These are phyloP conservation scores for Ophiosphaerella narmari DNA, from an alignment of 2,329 filamentous ascomycete species.

Conservation along the genomic window DNA sequence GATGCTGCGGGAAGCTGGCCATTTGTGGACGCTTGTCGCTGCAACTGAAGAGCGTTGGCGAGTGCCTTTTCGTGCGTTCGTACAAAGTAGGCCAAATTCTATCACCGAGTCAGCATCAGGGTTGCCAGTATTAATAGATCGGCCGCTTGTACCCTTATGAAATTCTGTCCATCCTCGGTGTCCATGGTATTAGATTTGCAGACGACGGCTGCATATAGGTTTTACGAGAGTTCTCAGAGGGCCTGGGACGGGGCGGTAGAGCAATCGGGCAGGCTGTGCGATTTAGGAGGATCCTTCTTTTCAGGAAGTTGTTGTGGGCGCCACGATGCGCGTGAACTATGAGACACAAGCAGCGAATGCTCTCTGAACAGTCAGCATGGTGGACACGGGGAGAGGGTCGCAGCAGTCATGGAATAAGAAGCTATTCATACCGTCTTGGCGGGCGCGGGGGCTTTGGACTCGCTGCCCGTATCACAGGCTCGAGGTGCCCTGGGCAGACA, in stretches of 20 bases:
- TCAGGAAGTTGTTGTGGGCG: neutral
- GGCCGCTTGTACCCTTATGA: conserved; percentile 72
- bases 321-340: conserved; percentile 23
- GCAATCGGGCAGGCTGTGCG: conserved; percentile 14
- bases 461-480: conserved; percentile 19
- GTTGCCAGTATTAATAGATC: neutral
- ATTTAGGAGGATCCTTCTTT: neutral
- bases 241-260: conserved; percentile 10
- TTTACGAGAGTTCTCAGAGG: conserved; percentile 8
- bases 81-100: conserved; percentile 96
- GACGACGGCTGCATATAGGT: conserved; percentile 42
- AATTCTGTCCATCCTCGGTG: conserved; percentile 87
- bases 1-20: conserved; percentile 51
- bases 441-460: conserved; percentile 13
- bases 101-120: conserved; percentile 37
- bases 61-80: conserved; percentile 96
- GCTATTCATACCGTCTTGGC: conserved; percentile 21
- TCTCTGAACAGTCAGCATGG: conserved; percentile 31
- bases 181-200: conserved; percentile 62
- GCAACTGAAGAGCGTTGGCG: conserved; percentile 90
- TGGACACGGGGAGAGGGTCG: conserved; percentile 1
- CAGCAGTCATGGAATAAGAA: conserved; percentile 7
- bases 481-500: conserved; percentile 35
- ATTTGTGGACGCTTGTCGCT: conserved; percentile 74
- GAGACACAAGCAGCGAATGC: conserved; percentile 24